phyloP scores from a whole-genome alignment of 306 rosid species.

The Acacia acuminata region DNA sequence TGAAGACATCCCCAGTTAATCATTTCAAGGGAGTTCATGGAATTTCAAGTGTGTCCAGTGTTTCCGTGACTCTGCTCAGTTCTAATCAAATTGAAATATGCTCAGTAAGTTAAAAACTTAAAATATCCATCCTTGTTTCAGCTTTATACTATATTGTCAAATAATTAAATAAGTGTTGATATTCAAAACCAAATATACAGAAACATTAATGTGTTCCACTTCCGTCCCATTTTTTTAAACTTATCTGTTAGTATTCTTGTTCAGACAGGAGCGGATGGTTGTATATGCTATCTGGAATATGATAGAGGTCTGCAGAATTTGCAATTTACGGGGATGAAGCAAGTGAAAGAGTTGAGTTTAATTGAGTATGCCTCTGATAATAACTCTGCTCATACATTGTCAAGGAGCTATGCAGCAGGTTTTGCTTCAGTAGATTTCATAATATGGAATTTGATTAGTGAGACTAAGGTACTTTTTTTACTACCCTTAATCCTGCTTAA shows the following conservation, averaged over 20 bases:
- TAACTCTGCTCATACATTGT: conserved; percentile 38
- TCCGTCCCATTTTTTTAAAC: conserved; percentile 9
- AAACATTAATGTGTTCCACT: conserved; percentile 9
- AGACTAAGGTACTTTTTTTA: conserved; percentile 65
- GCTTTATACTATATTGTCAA: conserved; percentile 11
- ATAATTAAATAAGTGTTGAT: conserved; percentile 12
- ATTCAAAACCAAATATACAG: background rate
- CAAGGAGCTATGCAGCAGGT: conserved; percentile 77
- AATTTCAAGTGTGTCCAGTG: conserved; percentile 83
- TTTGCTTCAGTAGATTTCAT: conserved; percentile 88
- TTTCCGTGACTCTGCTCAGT: conserved; percentile 49
- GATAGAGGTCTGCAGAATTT: conserved; percentile 54
- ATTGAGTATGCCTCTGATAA: conserved; percentile 59
- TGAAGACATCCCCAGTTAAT: conserved; percentile 53
- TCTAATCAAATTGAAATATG: conserved; percentile 62
- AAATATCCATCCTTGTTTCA: conserved; percentile 31
- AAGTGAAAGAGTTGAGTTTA: conserved; percentile 86
- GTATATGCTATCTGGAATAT: conserved; percentile 86
- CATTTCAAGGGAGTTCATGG: conserved; percentile 94
- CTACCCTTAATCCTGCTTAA: conserved; percentile 17
- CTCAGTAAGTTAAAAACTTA: conserved; percentile 58
- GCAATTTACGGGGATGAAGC: conserved; percentile 94
- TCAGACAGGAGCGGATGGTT: conserved; percentile 99
- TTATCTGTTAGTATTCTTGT: conserved; percentile 31
- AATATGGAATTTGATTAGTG: conserved; percentile 77